Evolutionary conservation across 2,329 filamentous ascomycete genomes (phyloP).

Genomic region (Aspergillus pseudoviridinutans): DNA sequence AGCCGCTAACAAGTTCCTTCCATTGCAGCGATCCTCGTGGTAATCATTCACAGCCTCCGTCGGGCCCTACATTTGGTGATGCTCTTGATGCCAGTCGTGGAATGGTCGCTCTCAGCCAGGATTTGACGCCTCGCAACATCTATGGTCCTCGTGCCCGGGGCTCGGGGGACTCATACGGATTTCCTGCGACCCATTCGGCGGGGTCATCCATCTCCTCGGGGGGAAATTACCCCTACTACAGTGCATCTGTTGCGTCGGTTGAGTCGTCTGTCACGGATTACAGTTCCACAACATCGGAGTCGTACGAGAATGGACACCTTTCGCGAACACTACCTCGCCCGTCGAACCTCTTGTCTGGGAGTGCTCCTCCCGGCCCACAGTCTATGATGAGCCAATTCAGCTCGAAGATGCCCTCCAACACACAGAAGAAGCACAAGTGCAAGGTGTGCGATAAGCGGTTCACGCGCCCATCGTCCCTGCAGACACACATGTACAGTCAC

Average conservation of each 20-base stretch:
- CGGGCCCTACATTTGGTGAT: slow-evolving; percentile 71
- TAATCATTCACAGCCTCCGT: slow-evolving; percentile 47
- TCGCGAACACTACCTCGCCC: slow-evolving; percentile 82
- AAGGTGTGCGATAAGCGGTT: slow-evolving; percentile 98
- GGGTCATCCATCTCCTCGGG: slow-evolving; percentile 88
- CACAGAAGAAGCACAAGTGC: slow-evolving; percentile 99
- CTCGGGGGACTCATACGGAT: slow-evolving; percentile 84
- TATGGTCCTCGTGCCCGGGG: slow-evolving; percentile 70
- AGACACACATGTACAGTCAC: slow-evolving; percentile 98
- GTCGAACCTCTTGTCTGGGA: slow-evolving; percentile 58
- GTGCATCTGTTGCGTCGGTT: slow-evolving; percentile 64
- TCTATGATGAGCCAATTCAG: slow-evolving; percentile 99
- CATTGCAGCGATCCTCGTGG: slow-evolving; percentile 32
- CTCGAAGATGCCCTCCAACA: slow-evolving; percentile 91
- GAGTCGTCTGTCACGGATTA: slow-evolving; percentile 88
- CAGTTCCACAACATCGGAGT: slow-evolving; percentile 80
- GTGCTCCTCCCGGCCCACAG: slow-evolving; percentile 76
- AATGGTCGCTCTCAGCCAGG: slow-evolving; percentile 94
- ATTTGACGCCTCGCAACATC: slow-evolving; percentile 81
- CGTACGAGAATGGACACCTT: slow-evolving; percentile 66
- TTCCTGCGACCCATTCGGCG: slow-evolving; percentile 82
- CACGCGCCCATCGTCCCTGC: slow-evolving; percentile 86
- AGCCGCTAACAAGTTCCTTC: slow-evolving; percentile 14
- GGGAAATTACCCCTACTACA: slow-evolving; percentile 81
- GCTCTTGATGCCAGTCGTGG: slow-evolving; percentile 88